phyloP scores from a whole-genome alignment of 345 rosid species.

The Ceriops decandra region DNA sequence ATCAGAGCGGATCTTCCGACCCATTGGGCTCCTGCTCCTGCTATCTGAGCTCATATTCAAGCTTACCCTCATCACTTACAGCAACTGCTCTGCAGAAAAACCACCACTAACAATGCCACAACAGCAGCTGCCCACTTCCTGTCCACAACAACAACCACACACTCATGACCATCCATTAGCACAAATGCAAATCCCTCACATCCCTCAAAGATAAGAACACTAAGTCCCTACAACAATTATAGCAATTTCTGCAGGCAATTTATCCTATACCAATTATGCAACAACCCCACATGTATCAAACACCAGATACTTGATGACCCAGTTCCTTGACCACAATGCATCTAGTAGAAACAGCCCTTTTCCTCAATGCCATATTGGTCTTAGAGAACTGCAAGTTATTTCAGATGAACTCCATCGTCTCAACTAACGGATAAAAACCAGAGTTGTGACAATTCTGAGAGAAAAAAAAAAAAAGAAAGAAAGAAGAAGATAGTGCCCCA shows the following conservation, averaged over 20 bases:
- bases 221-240: conserved; percentile 36
- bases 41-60: conserved; percentile 61
- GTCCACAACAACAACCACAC: conserved; percentile 68
- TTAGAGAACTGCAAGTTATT: conserved; percentile 10
- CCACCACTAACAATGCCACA: conserved; percentile 37
- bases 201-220: conserved; percentile 47
- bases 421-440: conserved; percentile 12
- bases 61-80: conserved; percentile 38
- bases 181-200: conserved; percentile 40
- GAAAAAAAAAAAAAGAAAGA: background rate
- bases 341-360: conserved; percentile 26
- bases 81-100: conserved; percentile 39
- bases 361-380: conserved; percentile 13
- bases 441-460: background rate
- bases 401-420: conserved; percentile 20
- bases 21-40: conserved; percentile 80
- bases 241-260: conserved; percentile 37
- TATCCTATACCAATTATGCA: conserved; percentile 26
- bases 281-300: conserved; percentile 16
- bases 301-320: conserved; percentile 24
- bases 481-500: background rate
- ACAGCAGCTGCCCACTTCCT: conserved; percentile 57
- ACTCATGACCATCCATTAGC: conserved; percentile 54
- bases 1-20: conserved; percentile 81
- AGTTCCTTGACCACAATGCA: conserved; percentile 28